Evolutionary conservation across 2,329 filamentous ascomycete genomes (phyloP).

Genomic region (Phialophora chinensis): DNA sequence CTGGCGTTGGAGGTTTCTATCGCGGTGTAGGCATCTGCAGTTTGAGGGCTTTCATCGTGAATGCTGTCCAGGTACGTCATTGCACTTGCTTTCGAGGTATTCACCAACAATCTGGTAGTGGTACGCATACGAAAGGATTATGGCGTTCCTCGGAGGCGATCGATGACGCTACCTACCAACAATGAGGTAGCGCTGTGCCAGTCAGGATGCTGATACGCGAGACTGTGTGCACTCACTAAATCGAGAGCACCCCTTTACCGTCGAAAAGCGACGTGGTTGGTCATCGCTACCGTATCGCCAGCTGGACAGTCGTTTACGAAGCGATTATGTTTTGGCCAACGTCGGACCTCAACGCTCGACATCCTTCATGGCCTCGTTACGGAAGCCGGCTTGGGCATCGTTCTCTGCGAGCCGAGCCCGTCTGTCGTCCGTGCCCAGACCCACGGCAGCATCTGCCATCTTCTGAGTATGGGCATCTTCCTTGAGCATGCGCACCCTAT

Average conservation of each 20-base stretch:
- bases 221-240: not conserved
- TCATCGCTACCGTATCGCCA: not conserved
- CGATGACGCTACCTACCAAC: slow-evolving; percentile 13
- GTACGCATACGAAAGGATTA: slow-evolving; percentile 89
- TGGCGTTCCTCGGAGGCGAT: slow-evolving; percentile 53
- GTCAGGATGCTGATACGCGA: not conserved
- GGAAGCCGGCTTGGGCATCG: slow-evolving; percentile 3
- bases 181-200: not conserved
- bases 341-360: slow-evolving; percentile 17
- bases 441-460: slow-evolving; percentile 80
- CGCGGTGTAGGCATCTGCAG: slow-evolving; percentile 80
- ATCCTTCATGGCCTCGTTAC: slow-evolving; percentile 31
- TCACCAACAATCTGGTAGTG: slow-evolving; percentile 60
- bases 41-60: slow-evolving; percentile 85
- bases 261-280: not conserved
- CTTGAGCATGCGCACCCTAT: slow-evolving; percentile 77
- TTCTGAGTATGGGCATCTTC: slow-evolving; percentile 87
- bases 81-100: slow-evolving; percentile 1
- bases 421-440: slow-evolving; percentile 73
- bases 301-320: not conserved
- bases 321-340: not conserved
- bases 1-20: slow-evolving; percentile 70
- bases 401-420: slow-evolving; percentile 13
- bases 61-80: slow-evolving; percentile 71
- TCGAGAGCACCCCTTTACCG: not conserved